phyloP scores from a whole-genome alignment of 2,329 filamentous ascomycete species.

The Penicillium sp. region DNA sequence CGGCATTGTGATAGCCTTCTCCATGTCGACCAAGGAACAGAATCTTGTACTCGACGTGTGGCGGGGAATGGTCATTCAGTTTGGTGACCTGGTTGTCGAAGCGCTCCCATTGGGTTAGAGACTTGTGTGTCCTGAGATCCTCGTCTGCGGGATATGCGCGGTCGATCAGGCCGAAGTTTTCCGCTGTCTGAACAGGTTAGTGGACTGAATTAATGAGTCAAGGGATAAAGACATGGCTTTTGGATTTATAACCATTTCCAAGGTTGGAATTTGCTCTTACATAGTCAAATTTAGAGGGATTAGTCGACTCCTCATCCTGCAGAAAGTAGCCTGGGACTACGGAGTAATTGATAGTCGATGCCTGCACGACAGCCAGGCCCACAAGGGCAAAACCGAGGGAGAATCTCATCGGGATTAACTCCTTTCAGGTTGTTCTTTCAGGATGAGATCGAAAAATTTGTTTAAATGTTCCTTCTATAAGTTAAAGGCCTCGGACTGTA shows the following conservation, averaged over 20 bases:
- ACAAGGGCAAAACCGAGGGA: slow-evolving; percentile 73
- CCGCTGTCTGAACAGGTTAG: slow-evolving; percentile 31
- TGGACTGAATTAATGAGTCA: background rate
- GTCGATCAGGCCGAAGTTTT: slow-evolving; percentile 51
- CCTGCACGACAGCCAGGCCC: slow-evolving; percentile 64
- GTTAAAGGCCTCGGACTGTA: background rate
- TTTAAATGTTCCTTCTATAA: background rate
- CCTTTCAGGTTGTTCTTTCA: too few species aligned
- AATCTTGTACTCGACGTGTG: slow-evolving; percentile 52
- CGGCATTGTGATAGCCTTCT: slow-evolving; percentile 60
- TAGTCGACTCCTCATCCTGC: slow-evolving; percentile 48
- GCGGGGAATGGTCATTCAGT: slow-evolving; percentile 44
- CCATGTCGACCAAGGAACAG: slow-evolving; percentile 61
- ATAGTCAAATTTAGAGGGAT: slow-evolving; percentile 49
- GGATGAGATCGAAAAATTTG: slow-evolving; percentile 12
- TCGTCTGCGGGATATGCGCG: slow-evolving; percentile 45
- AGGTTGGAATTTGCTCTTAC: slow-evolving; percentile 20
- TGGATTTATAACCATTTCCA: background rate
- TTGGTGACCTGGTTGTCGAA: slow-evolving; percentile 50
- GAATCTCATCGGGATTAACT: slow-evolving; percentile 41
- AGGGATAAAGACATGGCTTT: background rate
- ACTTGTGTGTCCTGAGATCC: slow-evolving; percentile 22
- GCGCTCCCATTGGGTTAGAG: slow-evolving; percentile 56
- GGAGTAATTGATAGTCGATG: slow-evolving; percentile 34
- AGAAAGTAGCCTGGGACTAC: slow-evolving; percentile 50